Conservation (phyloP, 345 rosid species). For the Bruguiera parviflora region DNA sequence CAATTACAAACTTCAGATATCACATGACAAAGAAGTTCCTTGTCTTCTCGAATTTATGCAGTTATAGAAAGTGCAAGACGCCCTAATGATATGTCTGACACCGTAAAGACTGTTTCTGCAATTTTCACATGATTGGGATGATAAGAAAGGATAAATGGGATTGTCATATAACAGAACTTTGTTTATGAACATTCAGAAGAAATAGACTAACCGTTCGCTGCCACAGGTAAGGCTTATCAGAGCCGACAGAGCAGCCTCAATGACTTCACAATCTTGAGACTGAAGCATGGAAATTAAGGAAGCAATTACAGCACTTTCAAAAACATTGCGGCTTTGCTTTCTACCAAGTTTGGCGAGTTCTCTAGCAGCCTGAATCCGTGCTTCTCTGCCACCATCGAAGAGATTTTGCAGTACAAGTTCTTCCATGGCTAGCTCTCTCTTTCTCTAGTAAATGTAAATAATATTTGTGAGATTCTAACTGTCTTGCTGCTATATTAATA, state of each 20-base stretch:
- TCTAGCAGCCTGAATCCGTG: conserved; percentile 59
- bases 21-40: too few relatives aligned
- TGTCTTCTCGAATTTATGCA: too few relatives aligned
- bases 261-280: conserved; percentile 56
- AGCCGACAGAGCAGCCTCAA: conserved; percentile 67
- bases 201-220: conserved; percentile 59
- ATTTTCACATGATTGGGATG: too few relatives aligned
- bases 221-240: conserved; percentile 82
- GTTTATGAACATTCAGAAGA: too few relatives aligned
- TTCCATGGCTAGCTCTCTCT: conserved; percentile 41
- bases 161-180: too few relatives aligned
- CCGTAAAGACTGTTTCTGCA: too few relatives aligned
- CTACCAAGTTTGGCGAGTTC: conserved; percentile 45
- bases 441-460: neutral
- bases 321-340: conserved; percentile 54
- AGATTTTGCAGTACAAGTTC: conserved; percentile 51
- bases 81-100: too few relatives aligned
- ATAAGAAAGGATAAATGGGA: too few relatives aligned
- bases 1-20: neutral
- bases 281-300: conserved; percentile 70
- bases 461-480: neutral
- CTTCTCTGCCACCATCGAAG: conserved; percentile 46
- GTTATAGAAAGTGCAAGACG: too few relatives aligned
- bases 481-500: neutral
- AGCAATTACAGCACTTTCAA: conserved; percentile 58